Conservation (phyloP, 1,284 basidiomycete genomes). For the Irpex rosettiformis region DNA sequence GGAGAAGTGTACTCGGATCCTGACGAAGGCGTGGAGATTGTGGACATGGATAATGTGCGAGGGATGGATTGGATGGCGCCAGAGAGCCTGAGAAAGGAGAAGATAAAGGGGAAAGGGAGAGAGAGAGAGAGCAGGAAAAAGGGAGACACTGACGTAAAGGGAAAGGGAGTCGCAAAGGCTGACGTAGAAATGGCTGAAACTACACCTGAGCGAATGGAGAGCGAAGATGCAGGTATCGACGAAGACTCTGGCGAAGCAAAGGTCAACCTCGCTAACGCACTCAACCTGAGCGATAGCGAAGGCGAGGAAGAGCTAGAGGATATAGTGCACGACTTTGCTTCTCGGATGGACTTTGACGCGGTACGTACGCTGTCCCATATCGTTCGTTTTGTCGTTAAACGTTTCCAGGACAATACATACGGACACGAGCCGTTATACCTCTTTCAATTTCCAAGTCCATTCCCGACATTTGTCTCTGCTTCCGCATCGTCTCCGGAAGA, state of each 20-base stretch:
- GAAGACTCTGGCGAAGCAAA: constrained; percentile 25
- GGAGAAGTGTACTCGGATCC: constrained; percentile 82
- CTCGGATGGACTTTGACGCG: constrained; percentile 36
- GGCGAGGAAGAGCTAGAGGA: constrained; percentile 85
- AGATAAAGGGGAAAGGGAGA: constrained; percentile 35
- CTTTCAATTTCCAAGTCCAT: constrained; percentile 91
- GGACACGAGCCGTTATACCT: constrained; percentile 76
- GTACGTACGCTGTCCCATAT: constrained; percentile 28
- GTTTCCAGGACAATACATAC: constrained; percentile 40
- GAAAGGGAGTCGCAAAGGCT: constrained; percentile 31
- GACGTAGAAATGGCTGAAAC: constrained; percentile 15
- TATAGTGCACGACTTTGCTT: constrained; percentile 78
- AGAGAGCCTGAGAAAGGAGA: constrained; percentile 67
- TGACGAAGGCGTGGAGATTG: constrained; percentile 82
- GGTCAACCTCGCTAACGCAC: constrained; percentile 65
- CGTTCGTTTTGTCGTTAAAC: constrained; percentile 1
- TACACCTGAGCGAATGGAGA: constrained; percentile 26
- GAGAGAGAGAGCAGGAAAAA: constrained; percentile 38
- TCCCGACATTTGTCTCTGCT: constrained; percentile 66
- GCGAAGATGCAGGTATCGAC: constrained; percentile 29
- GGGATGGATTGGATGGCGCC: constrained; percentile 89
- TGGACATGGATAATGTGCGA: constrained; percentile 83
- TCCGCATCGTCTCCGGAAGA: constrained; percentile 17
- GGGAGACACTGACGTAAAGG: constrained; percentile 46
- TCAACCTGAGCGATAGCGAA: constrained; percentile 83